A percentile compares a stretch with the other conserved stretches of the same genome.
phyloP scores from a whole-genome alignment of 1,284 basidiomycete genomes.

The Cystobasidium slooffiae region DNA sequence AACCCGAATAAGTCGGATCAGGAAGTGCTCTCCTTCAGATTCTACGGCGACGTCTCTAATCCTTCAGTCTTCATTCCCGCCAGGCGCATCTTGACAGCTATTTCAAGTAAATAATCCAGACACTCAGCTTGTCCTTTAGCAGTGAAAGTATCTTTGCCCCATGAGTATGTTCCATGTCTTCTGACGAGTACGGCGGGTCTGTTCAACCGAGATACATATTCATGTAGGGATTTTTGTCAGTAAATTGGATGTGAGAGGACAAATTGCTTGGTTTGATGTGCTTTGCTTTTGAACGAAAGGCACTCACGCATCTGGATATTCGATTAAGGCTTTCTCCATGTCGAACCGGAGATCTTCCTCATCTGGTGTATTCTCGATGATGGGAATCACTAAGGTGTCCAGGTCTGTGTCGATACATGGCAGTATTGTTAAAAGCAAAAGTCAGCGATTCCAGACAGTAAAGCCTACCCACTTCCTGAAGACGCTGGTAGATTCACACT shows the following conservation, averaged over 20 bases:
- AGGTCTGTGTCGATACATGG: slow-evolving; percentile 62
- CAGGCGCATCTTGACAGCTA: slow-evolving; percentile 73
- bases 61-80: slow-evolving; percentile 52
- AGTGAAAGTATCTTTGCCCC: slow-evolving; percentile 71
- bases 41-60: not conserved
- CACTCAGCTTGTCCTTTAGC: slow-evolving; percentile 82
- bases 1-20: too few species aligned
- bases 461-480: too few species aligned
- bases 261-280: too few species aligned
- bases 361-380: slow-evolving; percentile 84
- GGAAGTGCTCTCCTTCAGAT: too few species aligned
- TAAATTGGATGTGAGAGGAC: too few species aligned
- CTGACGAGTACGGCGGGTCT: slow-evolving; percentile 74
- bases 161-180: slow-evolving; percentile 65
- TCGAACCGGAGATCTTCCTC: slow-evolving; percentile 83
- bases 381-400: slow-evolving; percentile 80
- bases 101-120: slow-evolving; percentile 82
- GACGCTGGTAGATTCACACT: not conserved
- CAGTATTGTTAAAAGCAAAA: too few species aligned
- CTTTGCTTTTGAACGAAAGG: too few species aligned
- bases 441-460: too few species aligned
- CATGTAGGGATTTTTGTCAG: too few species aligned
- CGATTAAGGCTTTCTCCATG: slow-evolving; percentile 79
- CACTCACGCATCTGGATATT: slow-evolving; percentile 69
- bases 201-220: not conserved